Evolutionary conservation across 768 basidiomycete species (phyloP).

Genomic region (Sistotremastrum niveocremeum): DNA sequence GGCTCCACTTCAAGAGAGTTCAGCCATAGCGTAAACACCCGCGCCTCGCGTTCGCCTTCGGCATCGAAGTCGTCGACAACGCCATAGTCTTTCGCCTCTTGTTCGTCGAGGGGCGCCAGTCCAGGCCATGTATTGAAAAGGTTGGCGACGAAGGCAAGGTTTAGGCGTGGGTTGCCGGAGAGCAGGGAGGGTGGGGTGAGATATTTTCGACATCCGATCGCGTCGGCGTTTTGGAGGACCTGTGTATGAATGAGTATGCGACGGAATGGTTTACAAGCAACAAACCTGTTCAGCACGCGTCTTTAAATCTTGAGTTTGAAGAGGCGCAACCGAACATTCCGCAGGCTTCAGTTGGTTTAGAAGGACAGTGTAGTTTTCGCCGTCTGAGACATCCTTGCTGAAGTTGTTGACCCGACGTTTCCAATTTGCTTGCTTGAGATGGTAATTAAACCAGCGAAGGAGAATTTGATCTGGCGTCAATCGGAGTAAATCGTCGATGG

Average conservation of each 20-base stretch:
- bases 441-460: constrained; percentile 98
- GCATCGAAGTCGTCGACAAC: constrained; percentile 95
- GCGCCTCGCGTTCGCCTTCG: constrained; percentile 95
- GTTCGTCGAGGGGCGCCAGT: constrained; percentile 85
- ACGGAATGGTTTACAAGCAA: not conserved
- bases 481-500: constrained; percentile 85
- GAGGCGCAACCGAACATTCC: constrained; percentile 79
- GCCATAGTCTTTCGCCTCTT: constrained; percentile 84
- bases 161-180: constrained; percentile 90
- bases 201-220: constrained; percentile 92
- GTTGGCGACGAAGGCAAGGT: constrained; percentile 96
- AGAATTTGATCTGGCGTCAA: constrained; percentile 96
- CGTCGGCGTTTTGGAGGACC: constrained; percentile 88
- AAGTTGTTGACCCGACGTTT: constrained; percentile 91
- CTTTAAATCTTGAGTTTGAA: constrained; percentile 73
- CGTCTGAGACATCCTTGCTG: constrained; percentile 92
- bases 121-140: constrained; percentile 97
- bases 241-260: constrained; percentile 10
- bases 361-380: constrained; percentile 94
- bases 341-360: constrained; percentile 93
- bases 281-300: constrained; percentile 72
- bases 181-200: constrained; percentile 85
- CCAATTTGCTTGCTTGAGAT: constrained; percentile 92
- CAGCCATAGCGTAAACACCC: constrained; percentile 96
- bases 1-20: constrained; percentile 97